phyloP scores from a whole-genome alignment of 352 stramenopile species.

The Phytophthora gonapodyides region DNA sequence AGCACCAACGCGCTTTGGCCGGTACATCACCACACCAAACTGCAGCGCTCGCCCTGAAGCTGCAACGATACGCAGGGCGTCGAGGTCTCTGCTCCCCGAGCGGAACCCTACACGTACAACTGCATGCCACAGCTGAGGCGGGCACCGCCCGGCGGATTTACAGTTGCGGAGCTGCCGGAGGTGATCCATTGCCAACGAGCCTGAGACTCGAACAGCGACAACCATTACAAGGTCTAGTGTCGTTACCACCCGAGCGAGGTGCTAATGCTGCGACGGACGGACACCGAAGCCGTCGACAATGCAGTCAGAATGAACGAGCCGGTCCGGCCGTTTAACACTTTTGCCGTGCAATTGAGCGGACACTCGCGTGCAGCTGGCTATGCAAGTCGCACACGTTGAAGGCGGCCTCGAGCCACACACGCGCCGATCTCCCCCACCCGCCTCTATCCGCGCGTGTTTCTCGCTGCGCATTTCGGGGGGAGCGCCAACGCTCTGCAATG shows the following conservation, averaged over 20 bases:
- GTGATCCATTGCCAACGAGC: background rate
- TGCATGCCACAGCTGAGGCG: background rate
- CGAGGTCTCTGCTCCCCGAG: background rate
- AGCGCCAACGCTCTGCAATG: slow-evolving; percentile 6
- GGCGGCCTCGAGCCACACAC: slow-evolving; percentile 30
- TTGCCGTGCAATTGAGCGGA: slow-evolving; percentile 28
- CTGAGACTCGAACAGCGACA: background rate
- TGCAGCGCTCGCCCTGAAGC: slow-evolving; percentile 1
- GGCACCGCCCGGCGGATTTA: background rate
- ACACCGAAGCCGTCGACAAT: background rate
- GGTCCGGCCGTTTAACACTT: slow-evolving; percentile 23
- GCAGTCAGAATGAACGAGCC: slow-evolving; percentile 11
- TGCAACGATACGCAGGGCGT: slow-evolving; percentile 22
- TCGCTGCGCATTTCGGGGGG: slow-evolving; percentile 30
- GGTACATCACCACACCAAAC: slow-evolving; percentile 18
- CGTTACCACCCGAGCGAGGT: background rate
- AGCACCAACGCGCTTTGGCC: slow-evolving; percentile 2
- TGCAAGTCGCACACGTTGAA: slow-evolving; percentile 28
- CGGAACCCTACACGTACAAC: background rate
- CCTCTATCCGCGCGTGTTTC: slow-evolving; percentile 30
- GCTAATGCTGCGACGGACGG: background rate
- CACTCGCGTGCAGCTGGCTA: slow-evolving; percentile 17
- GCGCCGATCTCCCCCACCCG: slow-evolving; percentile 25
- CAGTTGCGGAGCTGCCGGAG: too few species aligned
- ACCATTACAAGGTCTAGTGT: background rate